Conservation (phyloP, 768 basidiomycete genomes). For the Glaciozyma martinii region DNA sequence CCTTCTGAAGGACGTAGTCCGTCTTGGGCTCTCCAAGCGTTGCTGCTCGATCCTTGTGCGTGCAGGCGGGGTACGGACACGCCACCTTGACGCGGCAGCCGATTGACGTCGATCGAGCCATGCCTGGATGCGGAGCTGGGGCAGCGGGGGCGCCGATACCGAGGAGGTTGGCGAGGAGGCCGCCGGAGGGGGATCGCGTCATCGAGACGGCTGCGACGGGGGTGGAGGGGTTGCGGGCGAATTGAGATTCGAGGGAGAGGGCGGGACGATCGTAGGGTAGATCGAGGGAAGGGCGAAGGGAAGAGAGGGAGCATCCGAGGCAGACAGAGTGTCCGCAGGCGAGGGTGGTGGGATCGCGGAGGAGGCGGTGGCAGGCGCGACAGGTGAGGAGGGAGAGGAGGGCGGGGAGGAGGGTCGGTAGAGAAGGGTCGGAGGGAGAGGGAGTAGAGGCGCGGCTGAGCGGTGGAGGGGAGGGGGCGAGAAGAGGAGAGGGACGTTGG, state of each 20-base stretch:
- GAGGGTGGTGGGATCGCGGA: conserved; percentile 29
- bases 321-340: conserved; percentile 33
- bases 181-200: not conserved
- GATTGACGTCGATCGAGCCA: not conserved
- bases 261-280: not conserved
- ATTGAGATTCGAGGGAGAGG: not conserved
- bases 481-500: not conserved
- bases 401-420: conserved; percentile 15
- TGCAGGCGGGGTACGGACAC: conserved; percentile 11
- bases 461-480: not conserved
- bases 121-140: not conserved
- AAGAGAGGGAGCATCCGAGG: conserved; percentile 14
- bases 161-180: not conserved
- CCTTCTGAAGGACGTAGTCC: conserved; percentile 22
- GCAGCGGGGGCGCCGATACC: not conserved
- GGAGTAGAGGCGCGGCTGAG: not conserved
- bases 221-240: not conserved
- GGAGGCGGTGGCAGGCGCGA: conserved; percentile 23
- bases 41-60: not conserved
- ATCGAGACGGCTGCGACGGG: not conserved
- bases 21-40: not conserved
- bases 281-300: not conserved
- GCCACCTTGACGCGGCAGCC: not conserved
- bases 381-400: conserved; percentile 25
- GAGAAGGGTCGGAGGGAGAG: not conserved